Base-by-base conservation (phyloP, 495 filamentous ascomycete genomes). In the Aspergillus incahuasiensis region DNA sequence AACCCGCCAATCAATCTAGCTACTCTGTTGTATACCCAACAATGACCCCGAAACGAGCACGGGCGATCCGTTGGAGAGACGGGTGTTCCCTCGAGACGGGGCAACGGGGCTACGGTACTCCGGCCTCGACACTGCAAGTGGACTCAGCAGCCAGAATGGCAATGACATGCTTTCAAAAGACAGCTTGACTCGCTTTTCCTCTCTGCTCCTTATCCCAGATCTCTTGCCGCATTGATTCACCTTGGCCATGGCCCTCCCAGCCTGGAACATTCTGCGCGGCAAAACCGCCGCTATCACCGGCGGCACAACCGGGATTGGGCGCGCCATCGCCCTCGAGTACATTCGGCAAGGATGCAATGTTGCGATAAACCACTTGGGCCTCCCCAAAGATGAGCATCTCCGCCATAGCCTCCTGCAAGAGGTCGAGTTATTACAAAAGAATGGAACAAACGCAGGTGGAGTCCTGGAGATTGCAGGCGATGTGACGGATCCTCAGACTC, bases 241-340 rank as follows among this genome's bases (percentile, higher is more conserved):
- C 32, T 47, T 15, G 7, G 20, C 25, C 25, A 32, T 30, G 24
- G 13, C 45, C n/a, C 45, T 48, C 15, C 45, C 45, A 48, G 45
- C 45, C n/a, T 48, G 45, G 45, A 48, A 34, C 25, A 48, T 68
- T 48, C 78, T 89, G 38, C 66, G 68, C 52, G 76, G 76, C 67
- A 88, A 88, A 60, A 82, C 80, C 5, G 84, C 83, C 56, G 82
- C 86, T 60, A 82, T 90, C 55, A 89, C 86, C 0, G 86, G 86
- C 51, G 84, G 82, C 52, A 84, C 83, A 1, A 85, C 85, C 0
- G 86, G 86, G 44, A 88, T 90, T 57, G 86, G 86, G 38, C 82
- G 85, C 20, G 86, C 86, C 52, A 88, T 88, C 57, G 76, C 81
- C 34, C 75, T 89, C 42, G 83, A 74, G 58, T 90, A 79, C 60